phyloP scores from a whole-genome alignment of 148 eudicot genomes.

The Fagopyrum esculentum region DNA sequence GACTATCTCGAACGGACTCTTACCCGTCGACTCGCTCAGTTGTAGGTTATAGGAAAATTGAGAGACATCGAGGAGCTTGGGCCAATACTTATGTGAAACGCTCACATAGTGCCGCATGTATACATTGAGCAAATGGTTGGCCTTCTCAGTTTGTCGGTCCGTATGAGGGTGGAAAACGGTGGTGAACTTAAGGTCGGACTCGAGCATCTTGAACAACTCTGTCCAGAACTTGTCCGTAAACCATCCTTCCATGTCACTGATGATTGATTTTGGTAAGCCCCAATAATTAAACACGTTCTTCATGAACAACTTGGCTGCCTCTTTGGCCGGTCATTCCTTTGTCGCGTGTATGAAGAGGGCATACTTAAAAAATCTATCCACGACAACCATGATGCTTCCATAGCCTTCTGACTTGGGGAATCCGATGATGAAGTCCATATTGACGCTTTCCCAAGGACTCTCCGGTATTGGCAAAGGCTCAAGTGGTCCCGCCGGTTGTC shows the following conservation, averaged over 20 bases:
- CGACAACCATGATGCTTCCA: too few relatives aligned
- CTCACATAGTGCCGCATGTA: too few relatives aligned
- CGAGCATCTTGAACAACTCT: not conserved
- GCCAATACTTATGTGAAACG: too few relatives aligned
- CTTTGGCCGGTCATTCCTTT: not conserved
- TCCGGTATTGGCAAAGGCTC: not conserved
- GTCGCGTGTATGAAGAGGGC: not conserved
- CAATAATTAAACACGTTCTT: not conserved
- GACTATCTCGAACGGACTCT: too few relatives aligned
- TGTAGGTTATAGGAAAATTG: too few relatives aligned
- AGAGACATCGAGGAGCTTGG: too few relatives aligned
- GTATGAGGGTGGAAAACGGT: not conserved
- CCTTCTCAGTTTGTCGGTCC: not conserved
- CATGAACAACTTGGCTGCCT: not conserved
- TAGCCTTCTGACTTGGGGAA: not conserved
- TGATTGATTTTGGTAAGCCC: not conserved
- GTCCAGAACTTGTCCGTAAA: not conserved
- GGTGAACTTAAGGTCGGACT: too few relatives aligned
- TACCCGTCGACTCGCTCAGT: too few relatives aligned
- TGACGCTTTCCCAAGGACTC: not conserved
- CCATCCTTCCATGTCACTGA: not conserved
- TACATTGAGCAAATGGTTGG: not conserved
- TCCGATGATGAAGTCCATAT: not conserved
- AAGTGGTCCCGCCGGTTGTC: not conserved
- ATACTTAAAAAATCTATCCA: conserved; percentile 21